Evolutionary conservation across 768 basidiomycete genomes (phyloP).

Genomic region (Fomitopsis serialis): DNA sequence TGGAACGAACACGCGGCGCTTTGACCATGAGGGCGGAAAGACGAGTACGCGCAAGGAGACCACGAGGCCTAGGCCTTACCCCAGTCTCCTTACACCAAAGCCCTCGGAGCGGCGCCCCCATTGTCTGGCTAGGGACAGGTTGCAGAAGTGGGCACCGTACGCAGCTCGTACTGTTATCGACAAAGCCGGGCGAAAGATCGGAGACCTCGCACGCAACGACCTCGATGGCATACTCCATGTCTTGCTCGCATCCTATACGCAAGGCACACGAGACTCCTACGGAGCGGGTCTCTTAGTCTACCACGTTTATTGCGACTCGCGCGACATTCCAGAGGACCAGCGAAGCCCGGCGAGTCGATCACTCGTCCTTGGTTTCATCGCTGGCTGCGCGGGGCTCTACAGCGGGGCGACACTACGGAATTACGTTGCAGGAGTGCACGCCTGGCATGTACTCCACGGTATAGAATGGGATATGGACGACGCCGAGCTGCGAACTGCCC

Average conservation of each 20-base stretch:
- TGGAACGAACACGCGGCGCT: not conserved
- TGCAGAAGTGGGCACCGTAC: not conserved
- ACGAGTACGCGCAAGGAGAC: no score
- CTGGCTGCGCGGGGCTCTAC: constrained; percentile 23
- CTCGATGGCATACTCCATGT: not conserved
- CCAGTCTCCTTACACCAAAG: no score
- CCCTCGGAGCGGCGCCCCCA: not conserved
- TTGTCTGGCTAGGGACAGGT: not conserved
- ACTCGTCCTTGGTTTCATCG: constrained; percentile 20
- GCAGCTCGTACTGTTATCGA: not conserved
- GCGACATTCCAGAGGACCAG: constrained; percentile 24
- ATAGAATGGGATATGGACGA: constrained; percentile 25
- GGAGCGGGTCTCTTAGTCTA: constrained; percentile 31
- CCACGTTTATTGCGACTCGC: constrained; percentile 17
- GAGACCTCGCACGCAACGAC: not conserved
- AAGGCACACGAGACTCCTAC: constrained; percentile 29
- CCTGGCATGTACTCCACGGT: constrained; percentile 44
- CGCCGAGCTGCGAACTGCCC: constrained; percentile 19
- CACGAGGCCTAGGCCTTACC: no score
- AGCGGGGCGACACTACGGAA: constrained; percentile 15
- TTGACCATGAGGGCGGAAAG: not conserved
- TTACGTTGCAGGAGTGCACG: constrained; percentile 32
- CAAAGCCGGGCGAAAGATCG: not conserved
- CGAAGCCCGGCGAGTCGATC: constrained; percentile 21
- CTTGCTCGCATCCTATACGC: not conserved